Evolutionary conservation across 192 early-diverging fungal genomes (phyloP).

Genomic region (Coemansia sp.): DNA sequence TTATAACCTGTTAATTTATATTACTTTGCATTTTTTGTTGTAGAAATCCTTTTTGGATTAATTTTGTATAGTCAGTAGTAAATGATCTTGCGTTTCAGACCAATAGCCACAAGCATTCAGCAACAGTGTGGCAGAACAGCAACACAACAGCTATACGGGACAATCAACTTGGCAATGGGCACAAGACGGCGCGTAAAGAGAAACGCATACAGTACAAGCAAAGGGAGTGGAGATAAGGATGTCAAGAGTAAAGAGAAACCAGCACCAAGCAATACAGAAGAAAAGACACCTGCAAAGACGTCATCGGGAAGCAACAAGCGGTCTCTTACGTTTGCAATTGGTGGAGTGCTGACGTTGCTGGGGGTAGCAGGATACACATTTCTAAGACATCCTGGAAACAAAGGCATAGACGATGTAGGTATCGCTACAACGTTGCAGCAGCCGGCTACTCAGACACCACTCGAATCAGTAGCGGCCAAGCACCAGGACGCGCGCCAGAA

Average conservation of each 20-base stretch:
- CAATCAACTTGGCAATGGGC: neutral
- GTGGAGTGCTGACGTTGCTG: constrained; percentile 38
- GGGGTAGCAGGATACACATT: constrained; percentile 42
- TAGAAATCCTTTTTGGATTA: too few species aligned
- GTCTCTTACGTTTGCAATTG: constrained; percentile 47
- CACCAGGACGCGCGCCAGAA: constrained; percentile 22
- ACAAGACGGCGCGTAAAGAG: neutral
- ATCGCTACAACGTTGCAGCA: too few species aligned
- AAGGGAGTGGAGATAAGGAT: neutral
- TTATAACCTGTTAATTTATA: too few species aligned
- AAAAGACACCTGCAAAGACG: neutral
- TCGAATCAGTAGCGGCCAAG: constrained; percentile 42
- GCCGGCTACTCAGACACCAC: constrained; percentile 8
- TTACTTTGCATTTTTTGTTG: too few species aligned
- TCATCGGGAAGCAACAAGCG: constrained; percentile 19
- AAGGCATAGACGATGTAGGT: neutral
- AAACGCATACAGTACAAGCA: neutral
- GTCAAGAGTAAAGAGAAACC: constrained; percentile 1
- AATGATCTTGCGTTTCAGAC: constrained; percentile 1
- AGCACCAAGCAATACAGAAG: neutral
- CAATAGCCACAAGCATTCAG: constrained; percentile 3
- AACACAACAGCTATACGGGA: neutral
- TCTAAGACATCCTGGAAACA: constrained; percentile 15
- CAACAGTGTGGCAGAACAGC: constrained; percentile 3
- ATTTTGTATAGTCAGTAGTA: neutral